These are phyloP conservation scores for Lachnellula occidentalis DNA, from an alignment of 2,329 filamentous ascomycete species.

Conservation along the genomic window DNA sequence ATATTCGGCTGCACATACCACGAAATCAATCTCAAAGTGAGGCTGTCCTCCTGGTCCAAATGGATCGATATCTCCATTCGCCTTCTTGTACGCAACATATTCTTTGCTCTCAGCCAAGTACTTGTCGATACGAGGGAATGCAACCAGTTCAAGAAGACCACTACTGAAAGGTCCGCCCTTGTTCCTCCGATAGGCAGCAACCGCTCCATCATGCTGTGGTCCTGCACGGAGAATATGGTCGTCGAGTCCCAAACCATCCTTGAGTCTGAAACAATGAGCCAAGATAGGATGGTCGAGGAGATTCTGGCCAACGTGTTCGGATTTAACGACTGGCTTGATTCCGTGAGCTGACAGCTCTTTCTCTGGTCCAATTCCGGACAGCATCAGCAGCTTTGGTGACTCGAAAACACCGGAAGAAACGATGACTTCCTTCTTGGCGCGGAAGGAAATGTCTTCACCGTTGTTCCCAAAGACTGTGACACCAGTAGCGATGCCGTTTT, in stretches of 20 bases:
- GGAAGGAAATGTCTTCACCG: constrained; percentile 40
- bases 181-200: constrained; percentile 34
- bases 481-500: constrained; percentile 39
- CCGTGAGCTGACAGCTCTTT: constrained; percentile 35
- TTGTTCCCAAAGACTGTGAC: constrained; percentile 39
- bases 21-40: constrained; percentile 59
- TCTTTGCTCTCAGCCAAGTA: constrained; percentile 42
- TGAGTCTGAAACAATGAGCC: constrained; percentile 36
- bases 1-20: constrained; percentile 26
- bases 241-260: constrained; percentile 37
- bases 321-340: constrained; percentile 24
- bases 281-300: constrained; percentile 36
- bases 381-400: constrained; percentile 45
- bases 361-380: constrained; percentile 43
- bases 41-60: constrained; percentile 53
- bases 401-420: constrained; percentile 36
- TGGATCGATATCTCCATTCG: constrained; percentile 42
- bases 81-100: constrained; percentile 40
- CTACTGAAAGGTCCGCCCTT: constrained; percentile 37
- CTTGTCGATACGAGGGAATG: constrained; percentile 52
- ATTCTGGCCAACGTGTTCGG: constrained; percentile 30
- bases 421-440: constrained; percentile 33
- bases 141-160: constrained; percentile 46
- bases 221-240: constrained; percentile 34
- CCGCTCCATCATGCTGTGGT: constrained; percentile 34